Evolutionary conservation across 257 asterid genomes (phyloP).

Genomic region (Nicotiana otophora): DNA sequence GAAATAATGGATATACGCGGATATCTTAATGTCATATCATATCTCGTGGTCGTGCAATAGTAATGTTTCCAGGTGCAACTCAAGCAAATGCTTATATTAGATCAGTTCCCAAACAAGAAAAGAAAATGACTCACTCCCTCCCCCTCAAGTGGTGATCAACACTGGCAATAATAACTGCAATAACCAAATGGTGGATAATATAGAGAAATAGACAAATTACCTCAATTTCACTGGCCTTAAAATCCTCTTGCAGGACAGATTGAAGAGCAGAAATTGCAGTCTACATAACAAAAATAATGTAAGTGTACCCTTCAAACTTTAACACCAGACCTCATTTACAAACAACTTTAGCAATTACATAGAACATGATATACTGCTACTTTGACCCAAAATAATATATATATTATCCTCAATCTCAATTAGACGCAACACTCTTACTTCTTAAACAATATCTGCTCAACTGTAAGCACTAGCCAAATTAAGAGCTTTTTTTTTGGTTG

Average conservation of each 20-base stretch:
- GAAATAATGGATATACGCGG: not conserved
- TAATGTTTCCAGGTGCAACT: not conserved
- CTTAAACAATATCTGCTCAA: not conserved
- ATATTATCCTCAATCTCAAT: not conserved
- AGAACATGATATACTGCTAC: not conserved
- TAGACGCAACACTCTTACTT: not conserved
- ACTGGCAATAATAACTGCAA: not conserved
- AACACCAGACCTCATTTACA: not conserved
- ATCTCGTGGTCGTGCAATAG: not conserved
- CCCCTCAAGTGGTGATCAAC: not conserved
- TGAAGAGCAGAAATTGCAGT: slow-evolving; percentile 93
- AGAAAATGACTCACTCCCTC: not conserved
- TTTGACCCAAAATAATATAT: not conserved
- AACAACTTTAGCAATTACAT: not conserved
- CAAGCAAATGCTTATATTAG: not conserved
- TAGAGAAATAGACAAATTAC: slow-evolving; percentile 27
- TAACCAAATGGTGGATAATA: not conserved
- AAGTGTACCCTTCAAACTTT: not conserved
- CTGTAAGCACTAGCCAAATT: not conserved
- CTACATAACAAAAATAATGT: slow-evolving; percentile 33
- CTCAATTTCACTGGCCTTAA: slow-evolving; percentile 98
- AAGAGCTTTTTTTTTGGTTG: not conserved
- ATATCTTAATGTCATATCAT: too few relatives aligned
- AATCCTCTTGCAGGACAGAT: slow-evolving; percentile 96
- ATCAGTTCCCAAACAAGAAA: not conserved